These are phyloP conservation scores for Coemansia sp. DNA, from an alignment of 192 early-diverging fungal species.

Conservation along the genomic window DNA sequence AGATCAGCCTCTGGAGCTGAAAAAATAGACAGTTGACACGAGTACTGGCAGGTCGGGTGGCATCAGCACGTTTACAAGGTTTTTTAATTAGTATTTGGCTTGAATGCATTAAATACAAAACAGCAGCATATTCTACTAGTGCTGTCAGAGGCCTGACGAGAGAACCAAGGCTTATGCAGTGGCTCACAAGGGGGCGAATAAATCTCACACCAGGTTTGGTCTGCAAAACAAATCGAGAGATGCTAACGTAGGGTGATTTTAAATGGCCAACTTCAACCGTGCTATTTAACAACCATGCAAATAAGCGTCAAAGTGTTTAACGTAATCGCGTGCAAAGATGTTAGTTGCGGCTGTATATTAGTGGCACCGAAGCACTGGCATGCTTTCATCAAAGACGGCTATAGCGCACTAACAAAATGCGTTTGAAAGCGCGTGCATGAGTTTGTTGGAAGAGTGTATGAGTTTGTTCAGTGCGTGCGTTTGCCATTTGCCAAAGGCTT, in stretches of 20 bases:
- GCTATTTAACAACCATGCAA: neutral
- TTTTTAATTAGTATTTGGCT: neutral
- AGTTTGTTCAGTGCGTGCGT: neutral
- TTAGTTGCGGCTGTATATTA: neutral
- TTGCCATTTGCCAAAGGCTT: neutral
- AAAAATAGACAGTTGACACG: neutral
- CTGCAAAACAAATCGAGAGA: neutral
- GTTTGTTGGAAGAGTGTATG: neutral
- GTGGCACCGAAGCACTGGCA: neutral
- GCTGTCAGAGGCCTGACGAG: neutral
- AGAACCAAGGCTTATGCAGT: neutral
- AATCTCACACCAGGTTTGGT: neutral
- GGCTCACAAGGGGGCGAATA: neutral
- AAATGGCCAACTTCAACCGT: neutral
- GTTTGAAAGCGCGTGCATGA: neutral
- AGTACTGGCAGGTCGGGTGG: neutral
- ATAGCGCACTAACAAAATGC: neutral
- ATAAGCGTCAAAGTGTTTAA: neutral
- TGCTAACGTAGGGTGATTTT: neutral
- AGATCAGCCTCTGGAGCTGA: neutral
- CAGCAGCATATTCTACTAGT: neutral
- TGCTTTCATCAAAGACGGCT: neutral
- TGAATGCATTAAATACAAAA: neutral
- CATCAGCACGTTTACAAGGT: neutral
- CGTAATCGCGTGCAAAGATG: neutral